These are phyloP conservation scores for Zasmidium angulare DNA, from an alignment of 2,329 filamentous ascomycete species.

Conservation along the genomic window DNA sequence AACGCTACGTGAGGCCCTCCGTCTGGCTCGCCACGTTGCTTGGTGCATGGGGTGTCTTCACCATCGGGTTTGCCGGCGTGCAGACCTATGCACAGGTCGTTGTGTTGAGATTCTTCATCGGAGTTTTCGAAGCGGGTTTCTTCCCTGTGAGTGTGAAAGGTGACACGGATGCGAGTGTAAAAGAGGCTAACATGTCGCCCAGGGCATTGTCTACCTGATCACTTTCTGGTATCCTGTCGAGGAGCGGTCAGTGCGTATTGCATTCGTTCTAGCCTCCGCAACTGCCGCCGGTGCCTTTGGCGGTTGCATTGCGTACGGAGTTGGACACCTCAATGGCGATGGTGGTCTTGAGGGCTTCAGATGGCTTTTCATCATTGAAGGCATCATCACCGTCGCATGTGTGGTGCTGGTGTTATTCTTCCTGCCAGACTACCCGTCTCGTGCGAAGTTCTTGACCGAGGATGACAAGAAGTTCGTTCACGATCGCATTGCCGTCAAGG, in stretches of 20 bases:
- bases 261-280: constrained; percentile 55
- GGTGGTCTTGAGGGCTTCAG: constrained; percentile 45
- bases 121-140: constrained; percentile 31
- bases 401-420: constrained; percentile 28
- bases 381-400: constrained; percentile 26
- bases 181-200: constrained; percentile 20
- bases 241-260: constrained; percentile 60
- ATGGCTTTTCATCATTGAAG: constrained; percentile 41
- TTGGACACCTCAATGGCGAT: constrained; percentile 55
- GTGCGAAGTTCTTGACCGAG: constrained; percentile 29
- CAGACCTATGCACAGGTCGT: constrained; percentile 37
- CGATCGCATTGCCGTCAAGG: constrained; percentile 29
- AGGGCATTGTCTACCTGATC: constrained; percentile 28
- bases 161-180: neutral
- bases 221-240: constrained; percentile 57
- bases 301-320: constrained; percentile 59
- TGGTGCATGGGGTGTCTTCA: constrained; percentile 40
- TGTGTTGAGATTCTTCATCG: constrained; percentile 37
- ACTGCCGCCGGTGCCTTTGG: constrained; percentile 57
- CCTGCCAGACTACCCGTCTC: constrained; percentile 32
- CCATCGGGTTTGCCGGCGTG: constrained; percentile 39
- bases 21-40: constrained; percentile 42
- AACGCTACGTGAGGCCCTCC: constrained; percentile 39
- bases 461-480: constrained; percentile 30
- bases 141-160: neutral